Evolutionary conservation across 2,329 filamentous ascomycete species (phyloP), one percentile per base, ranked within the genome.

Genomic region (Sporothrix globosa): DNA sequence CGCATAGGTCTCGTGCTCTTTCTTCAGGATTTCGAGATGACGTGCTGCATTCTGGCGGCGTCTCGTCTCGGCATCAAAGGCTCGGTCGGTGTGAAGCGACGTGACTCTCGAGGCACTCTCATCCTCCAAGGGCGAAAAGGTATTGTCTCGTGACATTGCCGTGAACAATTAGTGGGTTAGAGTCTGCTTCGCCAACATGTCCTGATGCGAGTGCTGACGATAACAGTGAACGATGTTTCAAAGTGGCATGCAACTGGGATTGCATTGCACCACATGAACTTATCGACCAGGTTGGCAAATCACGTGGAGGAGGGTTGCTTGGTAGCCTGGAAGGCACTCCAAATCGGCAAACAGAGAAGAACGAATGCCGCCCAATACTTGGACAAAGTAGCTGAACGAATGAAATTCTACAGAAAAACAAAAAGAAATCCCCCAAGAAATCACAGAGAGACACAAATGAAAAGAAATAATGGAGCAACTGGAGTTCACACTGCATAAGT

Each of bases 261-360:
- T 50, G n/a, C 46, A 17, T n/a, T 6, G n/a, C 48, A 50, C 4
- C 9, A 50, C 48, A 19, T 5, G 48, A 50, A n/a, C 3, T n/a
- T 19, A 11, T 19, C 27, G 27, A 34, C n/a, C 17, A 10, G 17
- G 24, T 39, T 19, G 7, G 14, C 53, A 19, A 58, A 58, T 58
- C 53, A 58, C 53, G 53, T 58, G 27, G 14, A 10, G 27, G 10
- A 30, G 2, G 14, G 11, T 17, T 34, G n/a, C 50, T 19, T 58
- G 53, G 53, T 58, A n/a, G 53, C 53, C 53, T 58, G 24, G 9
- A 58, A 58, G 53, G 53, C 53, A 39, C 53, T 34, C 27, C 53
- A 39, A 34, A 19, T 17, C 4, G 14, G 44, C 44, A 17, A 48
- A 48, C 13, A 48, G 4, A 17, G 34, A 34, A 34, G 34, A 6